Evolutionary conservation across 768 basidiomycete genomes (phyloP), one percentile per base, ranked within the genome.

Genomic region (Lanmaoa rubissima): DNA sequence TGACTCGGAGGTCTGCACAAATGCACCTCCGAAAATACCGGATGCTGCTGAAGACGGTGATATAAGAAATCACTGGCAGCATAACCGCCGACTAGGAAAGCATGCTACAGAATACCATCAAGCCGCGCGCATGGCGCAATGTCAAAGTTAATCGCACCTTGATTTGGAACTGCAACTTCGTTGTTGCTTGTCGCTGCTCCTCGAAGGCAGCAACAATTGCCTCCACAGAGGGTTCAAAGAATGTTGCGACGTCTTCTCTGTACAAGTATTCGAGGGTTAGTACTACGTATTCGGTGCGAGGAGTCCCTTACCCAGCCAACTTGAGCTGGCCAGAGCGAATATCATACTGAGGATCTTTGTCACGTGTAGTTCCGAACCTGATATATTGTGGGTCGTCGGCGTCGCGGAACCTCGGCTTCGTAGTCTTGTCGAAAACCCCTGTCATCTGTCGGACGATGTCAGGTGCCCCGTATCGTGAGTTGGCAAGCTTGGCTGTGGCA

Each of bases 1-100:
- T 80, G 77, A 41, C 74, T 75, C 51, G 80, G 75, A 3, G 83
- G 83, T 14, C 82, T 74, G 48, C 75, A 73, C 5, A 84, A 64
- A 12, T 72, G 68, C 2, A 82, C 61, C 0, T 75, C 74, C 0
- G 72, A 66, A 17, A 72, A 70, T 19, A 59, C 62, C 1, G 80
- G 63, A 2, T 70, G 64, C 17, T 68, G 61, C 16, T 76, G 74
- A 19, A 85, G 75, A 35, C 72, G 69, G 9, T 60, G 58, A 51
- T 75, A 81, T 13, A 83, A 61, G 68, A 74, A 82, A 24, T 77
- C 76, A 48, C 74, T 82, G 13, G 79, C 76, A 0, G 78, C 76
- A 57, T 80, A 82, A 0, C 80, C 79, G 2, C 82, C 81, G 1
- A 83, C 80, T 2, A 85, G 73, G 41, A 81, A 76, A n/a, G 77